Conservation (phyloP, 1,139 yeast species). For the Magnusiomyces magnusii region DNA sequence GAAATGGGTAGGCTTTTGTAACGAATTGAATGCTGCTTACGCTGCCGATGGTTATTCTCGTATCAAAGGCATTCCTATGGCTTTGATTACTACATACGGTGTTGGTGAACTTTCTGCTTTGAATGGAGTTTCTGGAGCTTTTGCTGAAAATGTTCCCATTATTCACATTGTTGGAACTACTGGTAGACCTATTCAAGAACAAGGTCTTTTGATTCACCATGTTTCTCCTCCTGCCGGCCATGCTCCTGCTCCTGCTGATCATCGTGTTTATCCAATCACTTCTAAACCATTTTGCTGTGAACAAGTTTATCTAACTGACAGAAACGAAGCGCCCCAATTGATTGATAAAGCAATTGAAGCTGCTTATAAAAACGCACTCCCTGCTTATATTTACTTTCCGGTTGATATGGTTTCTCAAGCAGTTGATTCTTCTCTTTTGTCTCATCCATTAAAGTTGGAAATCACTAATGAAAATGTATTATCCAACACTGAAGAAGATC, state of each 20-base stretch:
- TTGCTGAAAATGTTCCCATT: conserved; percentile 70
- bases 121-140: conserved; percentile 79
- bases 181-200: conserved; percentile 40
- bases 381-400: conserved; percentile 76
- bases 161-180: conserved; percentile 81
- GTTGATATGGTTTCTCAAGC: conserved; percentile 50
- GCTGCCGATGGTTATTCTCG: conserved; percentile 77
- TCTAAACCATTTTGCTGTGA: conserved; percentile 53
- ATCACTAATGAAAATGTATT: conserved; percentile 20
- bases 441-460: conserved; percentile 28
- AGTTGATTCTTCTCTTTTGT: conserved; percentile 39
- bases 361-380: conserved; percentile 53
- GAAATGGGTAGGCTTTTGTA: conserved; percentile 55
- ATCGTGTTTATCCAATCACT: conserved; percentile 54
- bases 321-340: conserved; percentile 44
- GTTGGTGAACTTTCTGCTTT: conserved; percentile 84
- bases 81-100: conserved; percentile 55
- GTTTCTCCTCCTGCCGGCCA: conserved; percentile 46
- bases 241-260: conserved; percentile 44
- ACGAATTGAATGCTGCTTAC: conserved; percentile 60
- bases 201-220: conserved; percentile 49
- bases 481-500: conserved; percentile 28
- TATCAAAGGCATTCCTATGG: conserved; percentile 37
- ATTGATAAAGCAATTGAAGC: conserved; percentile 57
- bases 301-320: conserved; percentile 47